Conservation (phyloP, 2,329 filamentous ascomycete species). For the Sclerotinia borealis region DNA sequence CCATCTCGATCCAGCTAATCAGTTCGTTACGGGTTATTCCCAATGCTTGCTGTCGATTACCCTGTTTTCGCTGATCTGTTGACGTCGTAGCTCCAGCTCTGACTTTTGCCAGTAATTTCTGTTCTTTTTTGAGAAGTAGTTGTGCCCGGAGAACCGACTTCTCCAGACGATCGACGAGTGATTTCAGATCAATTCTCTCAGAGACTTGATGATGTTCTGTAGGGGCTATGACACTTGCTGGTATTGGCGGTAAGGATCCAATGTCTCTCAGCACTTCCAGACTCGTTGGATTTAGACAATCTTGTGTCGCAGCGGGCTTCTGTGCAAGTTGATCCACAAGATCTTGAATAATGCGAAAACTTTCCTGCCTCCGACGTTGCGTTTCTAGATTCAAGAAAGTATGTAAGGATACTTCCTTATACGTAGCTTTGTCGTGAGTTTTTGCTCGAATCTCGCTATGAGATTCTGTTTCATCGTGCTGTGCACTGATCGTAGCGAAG, state of each 20-base stretch:
- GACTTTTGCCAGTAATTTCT: slow-evolving; percentile 46
- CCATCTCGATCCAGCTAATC: slow-evolving; percentile 60
- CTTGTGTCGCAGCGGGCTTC: slow-evolving; percentile 45
- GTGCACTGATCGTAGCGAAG: slow-evolving; percentile 33
- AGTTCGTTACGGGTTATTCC: slow-evolving; percentile 51
- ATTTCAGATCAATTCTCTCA: slow-evolving; percentile 39
- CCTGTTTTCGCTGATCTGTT: not conserved
- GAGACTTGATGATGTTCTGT: slow-evolving; percentile 21
- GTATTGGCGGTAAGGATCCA: slow-evolving; percentile 26
- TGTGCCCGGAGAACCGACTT: slow-evolving; percentile 54
- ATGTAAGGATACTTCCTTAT: slow-evolving; percentile 35
- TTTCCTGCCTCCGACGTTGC: slow-evolving; percentile 46
- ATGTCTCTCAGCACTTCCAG: slow-evolving; percentile 20
- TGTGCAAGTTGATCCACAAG: slow-evolving; percentile 46
- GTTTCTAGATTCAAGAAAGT: slow-evolving; percentile 47
- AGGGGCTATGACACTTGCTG: slow-evolving; percentile 24
- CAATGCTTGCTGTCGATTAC: slow-evolving; percentile 42
- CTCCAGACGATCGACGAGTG: slow-evolving; percentile 47
- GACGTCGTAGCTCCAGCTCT: slow-evolving; percentile 10
- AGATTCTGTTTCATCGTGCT: slow-evolving; percentile 15
- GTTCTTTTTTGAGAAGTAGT: slow-evolving; percentile 49
- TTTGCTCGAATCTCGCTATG: slow-evolving; percentile 14
- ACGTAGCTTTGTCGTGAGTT: slow-evolving; percentile 14
- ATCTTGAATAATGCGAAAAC: slow-evolving; percentile 44
- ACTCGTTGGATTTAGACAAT: slow-evolving; percentile 40